Evolutionary conservation across 2,329 filamentous ascomycete species (phyloP), one percentile per base, ranked within the genome.

Genomic region (Akanthomyces uredinophilus): DNA sequence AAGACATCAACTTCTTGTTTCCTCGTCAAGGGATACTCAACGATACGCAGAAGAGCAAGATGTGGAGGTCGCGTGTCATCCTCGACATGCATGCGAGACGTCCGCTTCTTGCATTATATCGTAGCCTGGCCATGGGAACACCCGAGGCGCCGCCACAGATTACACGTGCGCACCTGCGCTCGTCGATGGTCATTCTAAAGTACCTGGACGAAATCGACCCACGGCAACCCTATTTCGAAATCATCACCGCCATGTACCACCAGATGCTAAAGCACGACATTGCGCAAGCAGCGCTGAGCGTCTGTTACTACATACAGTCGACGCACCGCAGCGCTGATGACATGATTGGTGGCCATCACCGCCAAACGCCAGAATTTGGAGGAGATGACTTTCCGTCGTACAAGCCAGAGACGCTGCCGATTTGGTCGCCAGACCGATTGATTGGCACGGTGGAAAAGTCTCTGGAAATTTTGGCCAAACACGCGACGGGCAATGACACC

Each of bases 181-280:
- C 81, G 0, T 83, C 80, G 3, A 83, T 84, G 76, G 76, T 81
- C 18, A 77, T 85, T n/a, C 72, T 84, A 53, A 80, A 78, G 16
- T 84, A 83, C 62, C 72, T 84, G 50, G 81, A 84, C 64, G 81
- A 84, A 64, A 70, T 84, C 6, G 81, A 84, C 63, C 78, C 80
- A 0, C 68, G 72, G 27, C 72, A 77, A 5, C 73, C 78, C 2
- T 77, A 79, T 52, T 84, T 80, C 57, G 71, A 75, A 46, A 77
- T 80, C 47, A 74, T 82, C 27, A 76, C 76, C 65, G 79, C 82
- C 62, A 81, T 84, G 75, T 82, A 83, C 60, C 76, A 83, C 63
- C 75, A 83, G 54, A 73, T 83, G 13, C 69, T 85, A 41, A 82
- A 81, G 66, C 77, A 79, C 63, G 83, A 85, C 64, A 80, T 85